Conservation (phyloP, 306 rosid genomes). For the Vigna reflexopilosa region DNA sequence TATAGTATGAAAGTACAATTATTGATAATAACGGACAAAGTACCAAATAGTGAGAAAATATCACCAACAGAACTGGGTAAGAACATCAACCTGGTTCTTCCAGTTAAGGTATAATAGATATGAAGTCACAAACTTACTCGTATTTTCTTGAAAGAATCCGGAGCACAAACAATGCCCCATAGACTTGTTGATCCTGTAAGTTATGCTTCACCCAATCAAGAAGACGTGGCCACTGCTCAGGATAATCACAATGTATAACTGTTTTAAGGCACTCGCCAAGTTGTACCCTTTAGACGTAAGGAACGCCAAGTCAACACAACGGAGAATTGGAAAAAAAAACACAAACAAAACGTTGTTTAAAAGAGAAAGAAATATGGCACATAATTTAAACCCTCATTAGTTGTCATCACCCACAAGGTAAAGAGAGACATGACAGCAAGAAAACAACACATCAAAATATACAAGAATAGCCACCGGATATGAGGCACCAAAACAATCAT, state of each 20-base stretch:
- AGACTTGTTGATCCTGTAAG: slow-evolving; percentile 88
- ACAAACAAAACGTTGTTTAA: neutral
- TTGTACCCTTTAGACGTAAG: slow-evolving; percentile 69
- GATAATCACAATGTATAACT: slow-evolving; percentile 85
- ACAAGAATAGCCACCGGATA: neutral
- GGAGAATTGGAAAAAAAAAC: neutral
- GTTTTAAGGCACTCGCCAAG: slow-evolving; percentile 98
- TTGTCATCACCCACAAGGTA: slow-evolving; percentile 3
- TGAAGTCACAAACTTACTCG: slow-evolving; percentile 64
- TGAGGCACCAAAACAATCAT: slow-evolving; percentile 17
- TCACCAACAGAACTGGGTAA: slow-evolving; percentile 27
- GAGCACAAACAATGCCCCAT: slow-evolving; percentile 89
- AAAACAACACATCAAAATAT: neutral
- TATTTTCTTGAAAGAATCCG: slow-evolving; percentile 97
- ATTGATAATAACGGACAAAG: slow-evolving; percentile 15
- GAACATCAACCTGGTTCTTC: slow-evolving; percentile 15
- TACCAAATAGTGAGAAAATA: slow-evolving; percentile 13
- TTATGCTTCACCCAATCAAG: slow-evolving; percentile 95
- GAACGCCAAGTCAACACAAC: slow-evolving; percentile 5
- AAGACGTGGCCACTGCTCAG: slow-evolving; percentile 97
- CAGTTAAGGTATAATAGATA: slow-evolving; percentile 18
- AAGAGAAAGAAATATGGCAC: neutral
- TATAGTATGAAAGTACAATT: neutral
- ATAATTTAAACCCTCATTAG: neutral
- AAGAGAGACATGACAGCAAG: neutral